Evolutionary conservation across 257 asterid species (phyloP).

Genomic region (Phtheirospermum japonicum): DNA sequence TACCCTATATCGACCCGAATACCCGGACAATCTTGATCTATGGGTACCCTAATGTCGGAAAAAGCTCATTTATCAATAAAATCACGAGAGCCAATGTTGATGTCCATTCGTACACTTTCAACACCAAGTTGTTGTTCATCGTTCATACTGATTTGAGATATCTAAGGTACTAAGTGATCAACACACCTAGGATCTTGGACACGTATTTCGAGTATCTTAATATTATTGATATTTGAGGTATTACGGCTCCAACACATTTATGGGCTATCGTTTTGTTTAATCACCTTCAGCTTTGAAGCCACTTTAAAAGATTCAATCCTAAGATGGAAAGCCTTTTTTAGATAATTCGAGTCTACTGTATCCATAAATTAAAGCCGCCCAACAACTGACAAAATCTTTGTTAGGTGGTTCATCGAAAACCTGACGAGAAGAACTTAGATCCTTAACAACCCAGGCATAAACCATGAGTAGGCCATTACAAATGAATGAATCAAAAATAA

Average conservation of each 20-base stretch:
- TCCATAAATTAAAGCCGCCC: too few species aligned
- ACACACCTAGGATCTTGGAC: slow-evolving; percentile 94
- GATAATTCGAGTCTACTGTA: too few species aligned
- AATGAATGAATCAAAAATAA: too few species aligned
- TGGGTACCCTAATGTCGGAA: slow-evolving; percentile 97
- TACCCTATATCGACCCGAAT: slow-evolving; percentile 95
- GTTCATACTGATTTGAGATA: slow-evolving; percentile 94
- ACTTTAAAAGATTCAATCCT: too few species aligned
- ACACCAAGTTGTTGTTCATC: slow-evolving; percentile 88
- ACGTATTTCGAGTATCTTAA: slow-evolving; percentile 96
- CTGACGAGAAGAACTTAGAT: too few species aligned
- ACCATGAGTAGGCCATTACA: too few species aligned
- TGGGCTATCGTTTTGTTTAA: slow-evolving; percentile 93
- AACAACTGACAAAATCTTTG: too few species aligned
- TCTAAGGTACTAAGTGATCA: slow-evolving; percentile 88
- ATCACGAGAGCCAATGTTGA: slow-evolving; percentile 96
- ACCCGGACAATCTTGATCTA: slow-evolving; percentile 93
- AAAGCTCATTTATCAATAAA: slow-evolving; percentile 93
- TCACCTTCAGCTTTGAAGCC: too few species aligned
- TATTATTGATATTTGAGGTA: slow-evolving; percentile 97
- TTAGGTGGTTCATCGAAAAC: too few species aligned
- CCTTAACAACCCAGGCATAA: too few species aligned
- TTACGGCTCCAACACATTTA: slow-evolving; percentile 95
- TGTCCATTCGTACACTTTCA: slow-evolving; percentile 94
- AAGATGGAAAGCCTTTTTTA: too few species aligned